phyloP scores from a whole-genome alignment of 73 alveolate species.

The Paramecium bursaria region DNA sequence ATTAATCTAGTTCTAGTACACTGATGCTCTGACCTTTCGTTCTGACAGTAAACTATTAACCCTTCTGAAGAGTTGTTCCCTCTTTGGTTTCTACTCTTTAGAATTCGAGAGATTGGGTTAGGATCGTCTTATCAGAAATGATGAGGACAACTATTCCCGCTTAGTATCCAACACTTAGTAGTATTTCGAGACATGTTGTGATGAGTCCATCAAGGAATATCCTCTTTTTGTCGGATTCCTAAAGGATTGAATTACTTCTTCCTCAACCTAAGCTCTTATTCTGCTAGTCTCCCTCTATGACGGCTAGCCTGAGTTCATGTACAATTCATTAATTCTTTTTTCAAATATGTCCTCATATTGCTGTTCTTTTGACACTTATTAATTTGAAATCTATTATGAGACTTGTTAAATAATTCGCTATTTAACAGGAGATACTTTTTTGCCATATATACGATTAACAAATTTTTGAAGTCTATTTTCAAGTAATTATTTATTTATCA shows the following conservation, averaged over 20 bases:
- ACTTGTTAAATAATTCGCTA: too few relatives aligned
- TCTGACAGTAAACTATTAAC: constrained; percentile 20
- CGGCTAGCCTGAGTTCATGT: too few relatives aligned
- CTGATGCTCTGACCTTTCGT: neutral
- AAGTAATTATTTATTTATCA: too few relatives aligned
- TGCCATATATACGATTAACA: too few relatives aligned
- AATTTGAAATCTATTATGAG: too few relatives aligned
- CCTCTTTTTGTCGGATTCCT: neutral
- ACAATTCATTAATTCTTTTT: too few relatives aligned
- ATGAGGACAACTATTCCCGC: neutral
- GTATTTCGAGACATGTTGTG: neutral
- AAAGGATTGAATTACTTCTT: constrained; percentile 31
- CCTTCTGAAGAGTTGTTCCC: neutral
- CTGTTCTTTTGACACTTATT: too few relatives aligned
- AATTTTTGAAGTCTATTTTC: too few relatives aligned
- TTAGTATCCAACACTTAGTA: neutral
- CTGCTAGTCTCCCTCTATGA: constrained; percentile 10
- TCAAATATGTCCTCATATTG: too few relatives aligned
- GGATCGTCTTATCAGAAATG: neutral
- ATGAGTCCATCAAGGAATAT: neutral
- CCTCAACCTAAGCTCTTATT: neutral
- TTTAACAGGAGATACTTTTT: too few relatives aligned
- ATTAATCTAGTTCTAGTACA: constrained; percentile 9
- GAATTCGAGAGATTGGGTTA: neutral
- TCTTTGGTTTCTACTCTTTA: neutral